Conservation (phyloP, 225 moss, liverwort and hornwort genomes). For the Asterella californica region DNA sequence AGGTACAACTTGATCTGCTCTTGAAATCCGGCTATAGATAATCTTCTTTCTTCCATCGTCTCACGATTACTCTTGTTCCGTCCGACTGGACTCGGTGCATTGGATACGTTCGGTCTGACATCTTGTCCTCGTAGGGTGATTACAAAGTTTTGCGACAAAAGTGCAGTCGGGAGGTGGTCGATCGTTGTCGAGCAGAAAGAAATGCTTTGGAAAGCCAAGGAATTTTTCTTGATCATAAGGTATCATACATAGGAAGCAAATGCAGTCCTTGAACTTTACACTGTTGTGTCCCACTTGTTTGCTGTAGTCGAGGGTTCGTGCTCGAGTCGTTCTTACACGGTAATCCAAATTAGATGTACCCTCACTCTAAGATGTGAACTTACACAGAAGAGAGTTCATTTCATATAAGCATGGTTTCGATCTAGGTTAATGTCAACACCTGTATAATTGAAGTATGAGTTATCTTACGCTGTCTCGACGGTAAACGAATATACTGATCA, state of each 20-base stretch:
- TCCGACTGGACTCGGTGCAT: neutral
- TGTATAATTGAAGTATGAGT: no score
- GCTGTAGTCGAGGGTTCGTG: neutral
- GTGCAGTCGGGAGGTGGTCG: slow-evolving; percentile 87
- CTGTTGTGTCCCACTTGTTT: neutral
- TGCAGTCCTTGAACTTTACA: neutral
- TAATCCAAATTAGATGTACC: no score
- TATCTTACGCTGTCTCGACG: no score
- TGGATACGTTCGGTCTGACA: neutral
- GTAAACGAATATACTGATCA: neutral
- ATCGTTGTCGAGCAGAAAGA: slow-evolving; percentile 92
- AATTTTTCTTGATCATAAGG: slow-evolving; percentile 93
- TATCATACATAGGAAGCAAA: slow-evolving; percentile 8
- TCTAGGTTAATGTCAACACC: no score
- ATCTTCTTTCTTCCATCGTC: neutral
- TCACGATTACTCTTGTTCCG: neutral
- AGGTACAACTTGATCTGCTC: slow-evolving; percentile 39
- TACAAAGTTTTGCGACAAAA: slow-evolving; percentile 65
- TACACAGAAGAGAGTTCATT: no score
- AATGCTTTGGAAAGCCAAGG: slow-evolving; percentile 88
- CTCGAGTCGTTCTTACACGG: neutral
- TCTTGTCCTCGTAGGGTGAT: slow-evolving; percentile 57
- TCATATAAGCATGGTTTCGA: no score
- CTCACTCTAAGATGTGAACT: no score
- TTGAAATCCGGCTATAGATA: neutral